phyloP scores from a whole-genome alignment of 441 rosid genomes.

The Dalechampia spathulata region DNA sequence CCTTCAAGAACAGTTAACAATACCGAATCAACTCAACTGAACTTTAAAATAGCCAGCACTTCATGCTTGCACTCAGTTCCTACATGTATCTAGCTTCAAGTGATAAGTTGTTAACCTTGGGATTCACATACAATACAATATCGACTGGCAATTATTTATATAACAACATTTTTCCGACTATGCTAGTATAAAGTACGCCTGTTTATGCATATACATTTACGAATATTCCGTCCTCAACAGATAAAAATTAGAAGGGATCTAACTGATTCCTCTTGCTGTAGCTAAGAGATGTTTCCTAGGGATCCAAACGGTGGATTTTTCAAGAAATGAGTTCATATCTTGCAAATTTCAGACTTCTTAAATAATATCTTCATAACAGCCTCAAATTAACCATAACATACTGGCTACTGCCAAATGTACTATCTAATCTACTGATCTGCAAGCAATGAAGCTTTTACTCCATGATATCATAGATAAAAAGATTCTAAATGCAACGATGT shows the following conservation, averaged over 20 bases:
- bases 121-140: too few species aligned
- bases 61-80: too few species aligned
- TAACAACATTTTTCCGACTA: too few species aligned
- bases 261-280: not conserved
- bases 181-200: too few species aligned
- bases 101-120: too few species aligned
- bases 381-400: not conserved
- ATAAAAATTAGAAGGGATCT: not conserved
- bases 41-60: too few species aligned
- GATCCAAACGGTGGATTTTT: not conserved
- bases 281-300: not conserved
- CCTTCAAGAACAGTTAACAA: too few species aligned
- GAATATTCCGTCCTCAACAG: too few species aligned
- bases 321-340: not conserved
- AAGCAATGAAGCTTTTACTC: not conserved
- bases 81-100: too few species aligned
- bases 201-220: too few species aligned
- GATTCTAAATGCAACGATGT: not conserved
- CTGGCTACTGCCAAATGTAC: not conserved
- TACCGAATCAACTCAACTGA: too few species aligned
- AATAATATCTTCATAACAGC: not conserved
- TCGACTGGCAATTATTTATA: too few species aligned
- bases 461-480: not conserved
- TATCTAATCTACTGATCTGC: not conserved
- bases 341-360: conserved; percentile 7